phyloP scores from a whole-genome alignment of 176 grass and related monocot genomes.

The Bromus sterilis region DNA sequence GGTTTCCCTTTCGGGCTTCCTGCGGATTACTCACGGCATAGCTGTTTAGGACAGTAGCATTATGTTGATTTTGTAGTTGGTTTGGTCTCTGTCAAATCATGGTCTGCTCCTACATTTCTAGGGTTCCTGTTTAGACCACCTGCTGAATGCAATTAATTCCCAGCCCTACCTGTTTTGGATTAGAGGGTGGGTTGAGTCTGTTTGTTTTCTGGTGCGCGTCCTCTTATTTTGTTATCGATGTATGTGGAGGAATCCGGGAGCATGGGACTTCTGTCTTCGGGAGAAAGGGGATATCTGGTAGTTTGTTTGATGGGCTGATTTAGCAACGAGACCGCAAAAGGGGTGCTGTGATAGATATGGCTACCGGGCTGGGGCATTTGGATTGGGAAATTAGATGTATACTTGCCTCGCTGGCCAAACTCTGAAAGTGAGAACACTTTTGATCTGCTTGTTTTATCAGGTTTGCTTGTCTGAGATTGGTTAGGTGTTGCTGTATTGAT shows the following conservation, averaged over 20 bases:
- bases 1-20: background rate
- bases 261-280: background rate
- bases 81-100: background rate
- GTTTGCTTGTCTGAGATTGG: background rate
- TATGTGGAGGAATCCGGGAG: background rate
- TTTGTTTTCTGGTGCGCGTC: background rate
- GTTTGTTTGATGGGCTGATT: background rate
- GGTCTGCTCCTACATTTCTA: background rate
- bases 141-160: conserved; percentile 16
- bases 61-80: background rate
- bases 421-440: background rate
- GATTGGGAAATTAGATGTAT: background rate
- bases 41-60: background rate
- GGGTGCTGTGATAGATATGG: background rate
- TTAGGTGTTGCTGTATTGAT: background rate
- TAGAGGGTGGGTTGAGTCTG: background rate
- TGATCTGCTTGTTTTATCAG: background rate
- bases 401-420: background rate
- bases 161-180: background rate
- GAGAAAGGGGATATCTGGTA: background rate
- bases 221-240: background rate
- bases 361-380: background rate
- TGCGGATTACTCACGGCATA: background rate
- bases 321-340: background rate
- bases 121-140: conserved; percentile 18